phyloP scores from a whole-genome alignment of 1,284 basidiomycete species.

The Xerocomus nothofagi region DNA sequence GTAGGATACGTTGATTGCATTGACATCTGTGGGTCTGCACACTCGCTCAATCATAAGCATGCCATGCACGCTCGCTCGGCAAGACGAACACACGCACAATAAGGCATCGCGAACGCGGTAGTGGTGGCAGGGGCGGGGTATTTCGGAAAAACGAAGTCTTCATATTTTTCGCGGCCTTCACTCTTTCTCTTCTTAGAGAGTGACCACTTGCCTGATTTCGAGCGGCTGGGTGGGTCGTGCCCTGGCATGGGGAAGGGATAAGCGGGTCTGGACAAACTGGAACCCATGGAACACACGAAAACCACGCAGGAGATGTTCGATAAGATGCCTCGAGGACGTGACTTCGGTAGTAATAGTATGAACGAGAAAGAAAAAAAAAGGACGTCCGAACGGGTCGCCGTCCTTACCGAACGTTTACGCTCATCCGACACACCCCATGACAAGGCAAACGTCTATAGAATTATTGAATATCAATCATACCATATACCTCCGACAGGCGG shows the following conservation, averaged over 20 bases:
- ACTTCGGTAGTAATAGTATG: too few species aligned
- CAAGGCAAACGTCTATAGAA: too few species aligned
- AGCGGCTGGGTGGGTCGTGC: background rate
- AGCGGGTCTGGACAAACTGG: conserved; percentile 20
- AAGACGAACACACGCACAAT: conserved; percentile 22
- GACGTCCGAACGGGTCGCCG: too few species aligned
- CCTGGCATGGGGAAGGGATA: conserved; percentile 30
- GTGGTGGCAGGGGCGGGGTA: conserved; percentile 5
- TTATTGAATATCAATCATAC: too few species aligned
- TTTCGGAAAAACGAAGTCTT: conserved; percentile 19
- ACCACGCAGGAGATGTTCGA: conserved; percentile 8
- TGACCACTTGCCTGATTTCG: conserved; percentile 23
- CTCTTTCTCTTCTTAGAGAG: conserved; percentile 14
- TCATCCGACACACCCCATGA: too few species aligned
- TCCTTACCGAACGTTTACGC: too few species aligned
- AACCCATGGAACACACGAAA: conserved; percentile 17
- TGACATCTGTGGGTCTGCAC: conserved; percentile 28
- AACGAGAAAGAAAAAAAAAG: too few species aligned
- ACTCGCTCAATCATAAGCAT: background rate
- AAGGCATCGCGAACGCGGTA: conserved; percentile 22
- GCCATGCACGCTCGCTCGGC: background rate
- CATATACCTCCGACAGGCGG: too few species aligned
- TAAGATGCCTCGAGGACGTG: conserved; percentile 13
- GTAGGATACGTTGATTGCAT: conserved; percentile 22
- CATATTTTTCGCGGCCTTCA: conserved; percentile 19